Base-by-base conservation (phyloP, 345 rosid species). In the Syzygium jambos region DNA sequence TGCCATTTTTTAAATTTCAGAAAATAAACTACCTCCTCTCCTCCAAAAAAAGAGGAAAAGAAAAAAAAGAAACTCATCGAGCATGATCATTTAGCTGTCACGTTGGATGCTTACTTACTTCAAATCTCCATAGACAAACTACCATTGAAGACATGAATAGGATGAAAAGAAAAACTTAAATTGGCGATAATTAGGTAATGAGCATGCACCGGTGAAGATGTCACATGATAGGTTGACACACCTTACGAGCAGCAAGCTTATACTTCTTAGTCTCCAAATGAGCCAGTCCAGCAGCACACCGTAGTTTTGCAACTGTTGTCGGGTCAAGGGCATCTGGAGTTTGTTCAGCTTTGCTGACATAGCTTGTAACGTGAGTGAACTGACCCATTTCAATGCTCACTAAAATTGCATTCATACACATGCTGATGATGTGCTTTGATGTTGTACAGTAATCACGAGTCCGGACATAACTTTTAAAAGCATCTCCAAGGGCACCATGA, bases 311-410 rank as follows among this genome's bases (percentile, higher is more conserved):
- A 85, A 92, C 88, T 13, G 94, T 91, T 59, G 90, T 65, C 29
- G 96, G 90, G 51, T 98, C 99, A 73, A 93, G 96, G 12, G 94
- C 92, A 43, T 98, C 98, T 0, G 93, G 88, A 77, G 95, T 95
- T 91, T 98, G 99, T 87, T 98, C 99, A 38, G 98, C 99, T 91
- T 96, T 96, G 92, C 94, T 93, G 65, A 95, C 98, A 77, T 98
- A 96, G 92, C 98, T 98, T 52, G 98, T 93, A 63, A 96, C 99
- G 87, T 96, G 99, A 89, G 94, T 89, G 88, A 98, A 96, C 86
- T 98, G 99, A 59, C 99, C 98, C 99, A 95, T 96, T 93, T 96
- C 99, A 84, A 98, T 96, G 90, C 99, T 98, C 65, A 96, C 99
- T 61, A 96, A 95, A 90, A 98, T 98, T 5, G 98, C 94, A 89